Evolutionary conservation across 257 asterid genomes (phyloP), one percentile per base, ranked within the genome.

Genomic region (Echium plantagineum): DNA sequence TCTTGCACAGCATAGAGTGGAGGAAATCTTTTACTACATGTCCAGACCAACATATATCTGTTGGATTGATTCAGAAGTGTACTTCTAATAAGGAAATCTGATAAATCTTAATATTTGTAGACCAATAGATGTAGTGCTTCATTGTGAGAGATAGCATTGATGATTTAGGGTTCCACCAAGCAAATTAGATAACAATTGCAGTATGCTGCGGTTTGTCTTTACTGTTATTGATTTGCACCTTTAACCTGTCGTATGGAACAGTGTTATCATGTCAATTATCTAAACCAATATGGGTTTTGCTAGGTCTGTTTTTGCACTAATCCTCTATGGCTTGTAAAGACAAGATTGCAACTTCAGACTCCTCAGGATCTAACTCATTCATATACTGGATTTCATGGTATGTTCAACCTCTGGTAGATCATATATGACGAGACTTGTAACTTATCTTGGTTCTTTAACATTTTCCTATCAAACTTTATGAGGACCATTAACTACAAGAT

Each of bases 271-370:
- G 49, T 38, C 48, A 38, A 38, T 38, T 8, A 10, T 38, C 48
- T 38, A 7, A 38, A 52, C 13, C 5, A n/a, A 19, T 53, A 21
- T 53, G 21, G 26, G 22, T 21, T 53, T 16, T 66, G 61, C 64
- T 71, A 93, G 97, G 97, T 84, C 58, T 77, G 78, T 67, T 59
- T 83, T 5, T 89, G 85, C 71, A 93, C 97, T 69, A 89, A 93
- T 79, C 99, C 99, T 68, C 61, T 93, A 70, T 89, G 99, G 99
- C 80, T 93, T 74, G 94, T 93, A 69, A 93, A 93, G 75, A 93
- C 97, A 74, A 86, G 97, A 80, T 78, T 93, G 80, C 99, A 93
- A 77, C 96, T 89, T 69, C 99, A 93, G 84, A 83, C 87, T 63
- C 91, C 95, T 57, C 83, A 74, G 56, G 83, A 63, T 77, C 76